phyloP scores from a whole-genome alignment of 2,329 filamentous ascomycete genomes.

The Zasmidium cellare region DNA sequence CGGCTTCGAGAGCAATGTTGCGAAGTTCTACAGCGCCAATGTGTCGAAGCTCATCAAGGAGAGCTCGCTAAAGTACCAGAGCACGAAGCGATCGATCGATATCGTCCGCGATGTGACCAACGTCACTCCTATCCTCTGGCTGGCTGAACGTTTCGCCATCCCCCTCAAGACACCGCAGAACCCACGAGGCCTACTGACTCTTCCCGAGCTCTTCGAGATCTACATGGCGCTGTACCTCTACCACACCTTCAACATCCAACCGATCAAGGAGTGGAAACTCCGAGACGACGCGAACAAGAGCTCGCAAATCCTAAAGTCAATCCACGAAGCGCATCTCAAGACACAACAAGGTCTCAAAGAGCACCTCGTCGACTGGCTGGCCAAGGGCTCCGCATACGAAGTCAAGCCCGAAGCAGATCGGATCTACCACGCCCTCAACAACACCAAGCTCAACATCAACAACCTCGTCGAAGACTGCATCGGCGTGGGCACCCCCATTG shows the following conservation, averaged over 20 bases:
- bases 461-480: constrained; percentile 54
- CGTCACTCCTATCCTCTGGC: constrained; percentile 62
- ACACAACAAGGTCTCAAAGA: constrained; percentile 47
- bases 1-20: constrained; percentile 45
- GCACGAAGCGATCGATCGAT: constrained; percentile 48
- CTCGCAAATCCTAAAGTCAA: constrained; percentile 38
- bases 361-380: constrained; percentile 47
- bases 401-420: constrained; percentile 53
- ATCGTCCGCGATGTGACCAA: constrained; percentile 69
- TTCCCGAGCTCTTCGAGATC: constrained; percentile 49
- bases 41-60: constrained; percentile 48
- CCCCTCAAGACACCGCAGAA: constrained; percentile 65
- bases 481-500: constrained; percentile 51
- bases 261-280: constrained; percentile 50
- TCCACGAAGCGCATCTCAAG: constrained; percentile 48
- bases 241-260: constrained; percentile 56
- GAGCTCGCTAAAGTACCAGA: constrained; percentile 49
- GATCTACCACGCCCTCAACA: constrained; percentile 52
- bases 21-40: constrained; percentile 46
- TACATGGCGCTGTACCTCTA: constrained; percentile 51
- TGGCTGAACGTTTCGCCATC: constrained; percentile 64
- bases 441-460: constrained; percentile 47
- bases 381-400: constrained; percentile 51
- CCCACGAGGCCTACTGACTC: constrained; percentile 55
- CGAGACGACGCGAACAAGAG: constrained; percentile 45